Evolutionary conservation across 139 green algal genomes (phyloP).

Genomic region (Pseudopediastrum boryanum): DNA sequence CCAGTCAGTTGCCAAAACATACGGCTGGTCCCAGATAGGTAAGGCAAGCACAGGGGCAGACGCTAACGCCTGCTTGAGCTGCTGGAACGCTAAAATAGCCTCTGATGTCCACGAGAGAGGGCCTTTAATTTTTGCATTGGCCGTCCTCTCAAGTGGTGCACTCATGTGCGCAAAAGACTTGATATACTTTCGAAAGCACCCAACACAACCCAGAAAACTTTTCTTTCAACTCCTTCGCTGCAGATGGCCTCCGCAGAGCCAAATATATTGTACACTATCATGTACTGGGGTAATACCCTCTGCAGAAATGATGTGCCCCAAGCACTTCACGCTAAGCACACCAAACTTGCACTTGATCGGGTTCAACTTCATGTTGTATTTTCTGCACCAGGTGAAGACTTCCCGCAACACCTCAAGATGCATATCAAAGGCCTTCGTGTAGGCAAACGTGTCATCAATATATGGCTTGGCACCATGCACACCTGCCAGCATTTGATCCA

Average conservation of each 20-base stretch:
- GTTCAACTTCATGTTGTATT: constrained; percentile 32
- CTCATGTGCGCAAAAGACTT: constrained; percentile 20
- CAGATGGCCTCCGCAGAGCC: constrained; percentile 22
- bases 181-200: constrained; percentile 27
- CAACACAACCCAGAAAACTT: constrained; percentile 34
- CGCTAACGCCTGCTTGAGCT: constrained; percentile 32
- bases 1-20: constrained; percentile 44
- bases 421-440: constrained; percentile 13
- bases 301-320: constrained; percentile 34
- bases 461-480: constrained; percentile 18
- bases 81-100: constrained; percentile 24
- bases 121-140: background rate
- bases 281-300: constrained; percentile 26
- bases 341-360: constrained; percentile 31
- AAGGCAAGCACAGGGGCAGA: constrained; percentile 1
- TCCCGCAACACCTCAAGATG: constrained; percentile 18
- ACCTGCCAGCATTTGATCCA: constrained; percentile 18
- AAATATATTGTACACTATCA: constrained; percentile 32
- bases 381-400: background rate
- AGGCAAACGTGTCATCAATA: constrained; percentile 34
- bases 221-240: constrained; percentile 5
- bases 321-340: constrained; percentile 9
- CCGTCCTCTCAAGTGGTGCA: constrained; percentile 6
- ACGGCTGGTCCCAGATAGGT: constrained; percentile 16
- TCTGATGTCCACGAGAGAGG: constrained; percentile 25